Base-by-base conservation (phyloP, 2,329 filamentous ascomycete species). In the Grosmannia serpens region DNA sequence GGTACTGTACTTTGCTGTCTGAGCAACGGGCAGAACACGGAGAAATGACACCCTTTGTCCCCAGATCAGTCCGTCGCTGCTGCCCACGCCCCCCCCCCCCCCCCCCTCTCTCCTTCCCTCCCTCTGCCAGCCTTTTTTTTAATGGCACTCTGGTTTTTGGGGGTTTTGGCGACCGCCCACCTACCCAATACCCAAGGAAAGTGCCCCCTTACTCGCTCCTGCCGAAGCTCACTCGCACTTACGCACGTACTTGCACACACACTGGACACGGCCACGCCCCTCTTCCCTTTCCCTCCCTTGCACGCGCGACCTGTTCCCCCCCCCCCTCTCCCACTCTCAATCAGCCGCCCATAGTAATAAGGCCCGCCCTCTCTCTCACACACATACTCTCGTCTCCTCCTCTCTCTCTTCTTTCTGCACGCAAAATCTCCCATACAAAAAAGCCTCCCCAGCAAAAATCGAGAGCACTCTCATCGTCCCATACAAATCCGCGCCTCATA, bases 321-420 rank as follows among this genome's bases (percentile, higher is more conserved):
- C 24, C 53, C 33, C n/a, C 35, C 41, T 20, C 54, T 51, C 67
- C 65, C 69, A 69, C 72, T 70, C 77, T 65, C 78, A 82, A 83
- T 82, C 79, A 82, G 77, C 77, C 77, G 72, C 67, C 76, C 79
- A 79, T 79, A 81, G 79, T 83, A 82, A 83, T 83, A 84, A 82
- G 78, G 78, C 74, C 74, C 74, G 73, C 73, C 71, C 74, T 73
- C 74, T 75, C 77, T 76, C 77, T 76, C 79, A 78, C 77, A 78
- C 77, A 81, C 82, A 82, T 82, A 81, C 78, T 77, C 55, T 58
- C 74, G 74, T 74, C 77, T 71, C 75, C 74, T 73, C 61, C 64
- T 68, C 74, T 73, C 74, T 73, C 77, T 77, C 74, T 73, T 75
- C 74, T 77, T 74, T 63, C 57, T 58, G 59, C 62, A 61, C 56